Evolutionary conservation across 2,329 filamentous ascomycete genomes (phyloP).

Genomic region (Botrytis pseudocinerea): DNA sequence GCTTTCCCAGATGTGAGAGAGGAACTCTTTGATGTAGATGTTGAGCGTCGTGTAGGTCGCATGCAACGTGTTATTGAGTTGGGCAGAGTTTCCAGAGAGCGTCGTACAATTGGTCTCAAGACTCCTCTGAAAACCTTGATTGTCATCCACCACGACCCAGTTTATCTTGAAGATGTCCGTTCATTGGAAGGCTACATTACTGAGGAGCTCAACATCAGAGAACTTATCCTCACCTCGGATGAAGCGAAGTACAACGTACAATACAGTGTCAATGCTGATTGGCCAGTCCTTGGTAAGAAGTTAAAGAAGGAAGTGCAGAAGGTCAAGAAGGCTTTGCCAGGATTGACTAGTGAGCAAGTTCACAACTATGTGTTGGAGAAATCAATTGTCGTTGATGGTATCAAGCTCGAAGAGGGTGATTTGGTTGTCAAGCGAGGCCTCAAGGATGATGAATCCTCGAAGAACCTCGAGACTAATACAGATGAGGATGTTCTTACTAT

Average conservation of each 20-base stretch:
- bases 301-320: slow-evolving; percentile 91
- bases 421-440: slow-evolving; percentile 79
- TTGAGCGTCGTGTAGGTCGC: slow-evolving; percentile 81
- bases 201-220: slow-evolving; percentile 88
- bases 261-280: slow-evolving; percentile 87
- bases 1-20: slow-evolving; percentile 84
- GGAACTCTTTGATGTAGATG: slow-evolving; percentile 81
- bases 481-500: slow-evolving; percentile 90
- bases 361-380: slow-evolving; percentile 73
- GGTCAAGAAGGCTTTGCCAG: slow-evolving; percentile 87
- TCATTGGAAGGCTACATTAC: slow-evolving; percentile 85
- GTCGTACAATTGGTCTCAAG: slow-evolving; percentile 81
- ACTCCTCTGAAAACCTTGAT: slow-evolving; percentile 87
- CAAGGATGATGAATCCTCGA: slow-evolving; percentile 68
- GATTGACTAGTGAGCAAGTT: slow-evolving; percentile 75
- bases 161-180: slow-evolving; percentile 84
- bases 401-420: slow-evolving; percentile 78
- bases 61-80: slow-evolving; percentile 98
- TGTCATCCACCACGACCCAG: slow-evolving; percentile 79
- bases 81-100: slow-evolving; percentile 80
- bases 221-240: slow-evolving; percentile 80
- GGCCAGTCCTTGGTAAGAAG: slow-evolving; percentile 94
- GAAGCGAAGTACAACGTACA: slow-evolving; percentile 91
- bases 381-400: slow-evolving; percentile 80
- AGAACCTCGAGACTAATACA: slow-evolving; percentile 81